Percentiles rank a stretch among this genome's conserved stretches.
These are phyloP conservation scores for Lachnellula occidentalis DNA, from an alignment of 2,329 filamentous ascomycete genomes.

Conservation along the genomic window DNA sequence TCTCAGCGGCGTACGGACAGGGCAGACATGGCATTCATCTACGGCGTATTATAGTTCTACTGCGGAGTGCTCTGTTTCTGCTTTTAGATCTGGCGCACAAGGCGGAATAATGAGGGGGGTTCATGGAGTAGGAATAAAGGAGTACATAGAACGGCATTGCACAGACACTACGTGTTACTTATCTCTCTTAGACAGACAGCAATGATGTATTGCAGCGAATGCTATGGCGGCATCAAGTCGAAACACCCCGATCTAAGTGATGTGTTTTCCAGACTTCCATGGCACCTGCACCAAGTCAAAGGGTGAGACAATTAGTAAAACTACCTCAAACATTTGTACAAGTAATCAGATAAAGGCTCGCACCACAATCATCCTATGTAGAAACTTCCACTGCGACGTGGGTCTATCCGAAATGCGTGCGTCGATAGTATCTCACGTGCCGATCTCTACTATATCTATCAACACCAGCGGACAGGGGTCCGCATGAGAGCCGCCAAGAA, in stretches of 20 bases:
- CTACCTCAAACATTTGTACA: too few relatives aligned
- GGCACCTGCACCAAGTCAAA: too few relatives aligned
- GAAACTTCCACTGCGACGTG: neutral
- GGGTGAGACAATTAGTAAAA: too few relatives aligned
- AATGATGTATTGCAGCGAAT: neutral
- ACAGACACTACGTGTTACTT: neutral
- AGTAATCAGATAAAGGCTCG: too few relatives aligned
- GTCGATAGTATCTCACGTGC: neutral
- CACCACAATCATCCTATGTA: neutral
- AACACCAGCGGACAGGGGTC: too few relatives aligned
- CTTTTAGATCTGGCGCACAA: slow-evolving; percentile 10
- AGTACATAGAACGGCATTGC: neutral
- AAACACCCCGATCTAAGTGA: neutral
- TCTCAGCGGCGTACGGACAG: slow-evolving; percentile 19
- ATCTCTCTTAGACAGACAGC: neutral
- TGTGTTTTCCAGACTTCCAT: neutral
- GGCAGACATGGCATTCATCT: slow-evolving; percentile 11
- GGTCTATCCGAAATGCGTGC: neutral
- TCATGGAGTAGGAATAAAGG: neutral
- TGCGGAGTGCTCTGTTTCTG: slow-evolving; percentile 1
- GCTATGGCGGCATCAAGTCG: neutral
- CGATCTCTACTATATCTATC: neutral
- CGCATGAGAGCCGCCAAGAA: neutral
- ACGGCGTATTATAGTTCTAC: slow-evolving; percentile 10
- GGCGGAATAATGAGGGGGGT: neutral